phyloP scores from a whole-genome alignment of 352 stramenopile species.

The Bremia lactucae region DNA sequence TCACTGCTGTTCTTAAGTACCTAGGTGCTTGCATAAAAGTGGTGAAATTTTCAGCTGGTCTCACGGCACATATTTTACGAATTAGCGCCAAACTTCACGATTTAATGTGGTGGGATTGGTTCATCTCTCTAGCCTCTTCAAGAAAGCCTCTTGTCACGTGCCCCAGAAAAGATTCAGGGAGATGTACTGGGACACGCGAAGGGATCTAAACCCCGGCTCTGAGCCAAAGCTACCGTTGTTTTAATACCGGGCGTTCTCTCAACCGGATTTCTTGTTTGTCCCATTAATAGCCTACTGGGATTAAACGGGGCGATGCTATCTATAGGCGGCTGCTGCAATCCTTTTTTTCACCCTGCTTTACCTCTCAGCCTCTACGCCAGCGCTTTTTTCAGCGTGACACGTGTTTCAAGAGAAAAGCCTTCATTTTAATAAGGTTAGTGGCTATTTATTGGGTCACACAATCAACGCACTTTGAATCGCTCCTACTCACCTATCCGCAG shows the following conservation, averaged over 20 bases:
- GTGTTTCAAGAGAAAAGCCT: slow-evolving; percentile 26
- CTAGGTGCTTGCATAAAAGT: slow-evolving; percentile 6
- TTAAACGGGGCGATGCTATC: background rate
- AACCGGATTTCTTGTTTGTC: too few relatives aligned
- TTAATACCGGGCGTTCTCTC: too few relatives aligned
- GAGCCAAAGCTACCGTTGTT: slow-evolving; percentile 4
- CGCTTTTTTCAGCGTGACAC: slow-evolving; percentile 8
- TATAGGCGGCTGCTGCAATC: background rate
- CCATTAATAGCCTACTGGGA: background rate
- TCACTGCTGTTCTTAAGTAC: slow-evolving; percentile 15
- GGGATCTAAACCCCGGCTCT: slow-evolving; percentile 15
- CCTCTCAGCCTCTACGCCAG: too few relatives aligned
- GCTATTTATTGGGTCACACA: slow-evolving; percentile 3
- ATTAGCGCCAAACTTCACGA: background rate
- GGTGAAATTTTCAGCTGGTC: too few relatives aligned
- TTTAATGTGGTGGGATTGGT: slow-evolving; percentile 13
- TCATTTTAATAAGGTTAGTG: background rate
- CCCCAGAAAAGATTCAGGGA: slow-evolving; percentile 11
- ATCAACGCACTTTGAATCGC: slow-evolving; percentile 7
- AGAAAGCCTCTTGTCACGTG: slow-evolving; percentile 6
- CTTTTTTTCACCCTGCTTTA: background rate
- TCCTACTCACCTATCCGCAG: slow-evolving; percentile 17
- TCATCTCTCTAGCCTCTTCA: slow-evolving; percentile 20
- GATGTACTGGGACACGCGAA: slow-evolving; percentile 23
- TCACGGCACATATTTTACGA: slow-evolving; percentile 1